A percentile compares a stretch with the other conserved stretches of the same genome.
Conservation (phyloP, 2,329 filamentous ascomycete genomes). For the Claviceps arundinis region DNA sequence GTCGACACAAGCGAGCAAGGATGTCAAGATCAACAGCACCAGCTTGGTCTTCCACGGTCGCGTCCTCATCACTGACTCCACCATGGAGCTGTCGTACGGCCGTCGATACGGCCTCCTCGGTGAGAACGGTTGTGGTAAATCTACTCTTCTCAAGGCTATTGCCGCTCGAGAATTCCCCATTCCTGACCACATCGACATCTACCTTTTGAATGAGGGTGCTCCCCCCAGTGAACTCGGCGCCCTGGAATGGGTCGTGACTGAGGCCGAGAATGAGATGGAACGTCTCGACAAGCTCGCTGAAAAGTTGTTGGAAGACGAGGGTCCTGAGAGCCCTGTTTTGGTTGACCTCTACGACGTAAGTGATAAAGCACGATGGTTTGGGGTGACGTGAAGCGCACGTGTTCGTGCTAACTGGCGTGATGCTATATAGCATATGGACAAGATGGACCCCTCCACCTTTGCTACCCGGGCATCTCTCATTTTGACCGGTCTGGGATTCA, state of each 20-base stretch:
- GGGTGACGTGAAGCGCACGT: background rate
- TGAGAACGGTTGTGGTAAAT: slow-evolving; percentile 99
- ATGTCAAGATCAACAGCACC: slow-evolving; percentile 91
- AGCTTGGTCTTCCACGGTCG: slow-evolving; percentile 96
- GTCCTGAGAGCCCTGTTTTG: slow-evolving; percentile 78
- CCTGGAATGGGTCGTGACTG: slow-evolving; percentile 90
- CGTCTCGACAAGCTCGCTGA: slow-evolving; percentile 81
- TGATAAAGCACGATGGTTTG: slow-evolving; percentile 6
- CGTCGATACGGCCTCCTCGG: slow-evolving; percentile 89
- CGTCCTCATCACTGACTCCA: slow-evolving; percentile 88
- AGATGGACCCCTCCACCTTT: slow-evolving; percentile 97
- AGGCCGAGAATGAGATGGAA: slow-evolving; percentile 87
- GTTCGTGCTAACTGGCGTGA: slow-evolving; percentile 9
- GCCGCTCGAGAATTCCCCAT: slow-evolving; percentile 88
- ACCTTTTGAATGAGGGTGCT: slow-evolving; percentile 93
- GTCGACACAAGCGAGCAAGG: slow-evolving; percentile 71
- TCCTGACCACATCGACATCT: slow-evolving; percentile 94
- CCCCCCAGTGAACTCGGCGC: slow-evolving; percentile 80
- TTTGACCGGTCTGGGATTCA: slow-evolving; percentile 96
- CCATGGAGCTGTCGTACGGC: slow-evolving; percentile 82
- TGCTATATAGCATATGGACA: slow-evolving; percentile 73
- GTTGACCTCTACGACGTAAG: slow-evolving; percentile 92
- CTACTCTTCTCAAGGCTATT: slow-evolving; percentile 92
- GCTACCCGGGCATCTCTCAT: slow-evolving; percentile 91
- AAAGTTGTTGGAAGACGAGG: slow-evolving; percentile 79